Base-by-base conservation (phyloP, 116 monocot species). In the Trichopus zeylanicus region DNA sequence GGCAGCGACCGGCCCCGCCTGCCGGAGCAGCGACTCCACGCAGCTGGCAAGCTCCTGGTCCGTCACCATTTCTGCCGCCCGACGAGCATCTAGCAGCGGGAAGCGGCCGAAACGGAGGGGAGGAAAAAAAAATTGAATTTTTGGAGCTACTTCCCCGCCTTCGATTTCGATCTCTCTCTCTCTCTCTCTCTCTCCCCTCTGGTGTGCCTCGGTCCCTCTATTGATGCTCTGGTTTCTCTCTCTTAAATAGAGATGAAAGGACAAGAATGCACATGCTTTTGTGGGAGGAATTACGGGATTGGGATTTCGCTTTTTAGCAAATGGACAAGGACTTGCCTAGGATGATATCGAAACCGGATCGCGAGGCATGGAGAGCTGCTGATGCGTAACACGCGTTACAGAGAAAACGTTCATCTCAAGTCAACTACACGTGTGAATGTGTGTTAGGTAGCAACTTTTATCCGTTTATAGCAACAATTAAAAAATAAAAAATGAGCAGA, bases 21-120 rank as follows among this genome's bases (percentile, higher is more conserved):
- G 92, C 8, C 86, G 80, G 61, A 92, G 78, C 15, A 92, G 70
- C 11, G 84, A 75, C 78, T 92, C 92, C 48, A 92, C 81, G 63
- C 76, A 87, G 59, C 70, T 76, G 46, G 81, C 81, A 24, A 93
- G 68, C 73, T 87, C 92, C 66, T 93, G 88, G 78, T 93, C 92
- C 35, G 81, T 64, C 66, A 87, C 81, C 88, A 93, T 88, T 29
- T 19, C 2, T 3, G 1, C 42, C 42, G 42, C 42, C 13, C 42
- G 13, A 42, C n/a, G 42, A 42, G 0, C 42, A 42, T 42, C 42
- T 42, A 15, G n/a, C 42, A n/a, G n/a, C n/a, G n/a, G n/a, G n/a
- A n/a, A n/a, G n/a, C n/a, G n/a, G n/a, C n/a, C n/a, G n/a, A n/a
- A n/a, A n/a, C n/a, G n/a, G n/a, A n/a, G n/a, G n/a, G n/a, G n/a